A percentile compares a stretch with the other conserved stretches of the same genome.
Conservation (phyloP, 2,329 filamentous ascomycete genomes). For the Penicillium sp. region DNA sequence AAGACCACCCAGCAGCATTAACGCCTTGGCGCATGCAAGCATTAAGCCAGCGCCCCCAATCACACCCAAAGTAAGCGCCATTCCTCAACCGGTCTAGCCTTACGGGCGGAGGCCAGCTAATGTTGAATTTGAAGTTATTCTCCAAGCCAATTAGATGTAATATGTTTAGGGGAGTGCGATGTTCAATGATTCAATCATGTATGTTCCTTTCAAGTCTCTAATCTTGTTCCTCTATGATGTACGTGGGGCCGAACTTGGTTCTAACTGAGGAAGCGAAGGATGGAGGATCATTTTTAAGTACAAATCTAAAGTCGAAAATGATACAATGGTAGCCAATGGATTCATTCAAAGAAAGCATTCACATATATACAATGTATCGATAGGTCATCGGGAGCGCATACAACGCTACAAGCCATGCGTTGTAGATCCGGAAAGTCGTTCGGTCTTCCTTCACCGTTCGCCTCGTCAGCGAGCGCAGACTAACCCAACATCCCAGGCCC, state of each 20-base stretch:
- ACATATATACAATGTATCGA: neutral
- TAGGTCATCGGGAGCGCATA: slow-evolving; percentile 9
- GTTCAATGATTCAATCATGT: no score
- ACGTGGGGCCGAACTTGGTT: neutral
- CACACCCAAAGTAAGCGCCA: neutral
- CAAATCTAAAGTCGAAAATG: neutral
- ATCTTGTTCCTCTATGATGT: neutral
- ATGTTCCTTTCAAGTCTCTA: no score
- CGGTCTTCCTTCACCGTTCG: slow-evolving; percentile 6
- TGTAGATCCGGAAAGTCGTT: slow-evolving; percentile 12
- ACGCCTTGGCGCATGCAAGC: neutral
- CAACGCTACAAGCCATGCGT: slow-evolving; percentile 9
- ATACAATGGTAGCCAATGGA: neutral
- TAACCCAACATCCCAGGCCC: neutral
- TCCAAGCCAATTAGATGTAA: neutral
- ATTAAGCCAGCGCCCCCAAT: neutral
- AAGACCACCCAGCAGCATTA: neutral
- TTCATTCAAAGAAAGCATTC: neutral
- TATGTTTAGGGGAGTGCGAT: neutral
- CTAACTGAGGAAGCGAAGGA: neutral
- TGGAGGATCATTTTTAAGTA: neutral
- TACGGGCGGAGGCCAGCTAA: neutral
- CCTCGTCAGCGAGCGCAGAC: neutral
- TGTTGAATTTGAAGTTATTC: no score
- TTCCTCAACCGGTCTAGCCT: neutral